Conservation (phyloP, 768 basidiomycete species). For the Gymnopilus dilepis region DNA sequence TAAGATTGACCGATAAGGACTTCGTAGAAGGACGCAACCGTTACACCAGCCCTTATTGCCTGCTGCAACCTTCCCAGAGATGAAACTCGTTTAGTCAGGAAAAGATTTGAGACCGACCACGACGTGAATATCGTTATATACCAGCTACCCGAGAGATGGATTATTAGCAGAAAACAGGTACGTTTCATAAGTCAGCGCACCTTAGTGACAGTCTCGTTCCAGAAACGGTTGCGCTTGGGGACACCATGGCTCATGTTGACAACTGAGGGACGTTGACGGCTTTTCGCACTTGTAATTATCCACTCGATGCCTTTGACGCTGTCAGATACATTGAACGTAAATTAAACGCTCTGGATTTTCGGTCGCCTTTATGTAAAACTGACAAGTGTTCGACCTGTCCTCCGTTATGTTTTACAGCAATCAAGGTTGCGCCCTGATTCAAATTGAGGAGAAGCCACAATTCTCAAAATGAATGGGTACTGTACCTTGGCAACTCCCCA, state of each 20-base stretch:
- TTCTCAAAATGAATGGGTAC: neutral
- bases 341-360: neutral
- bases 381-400: neutral
- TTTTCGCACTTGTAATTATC: neutral
- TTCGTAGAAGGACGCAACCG: too few relatives aligned
- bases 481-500: conserved; percentile 5
- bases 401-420: neutral
- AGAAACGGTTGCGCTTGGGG: neutral
- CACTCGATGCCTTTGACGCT: neutral
- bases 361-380: neutral
- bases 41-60: too few relatives aligned
- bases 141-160: neutral
- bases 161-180: neutral
- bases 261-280: neutral
- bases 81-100: too few relatives aligned
- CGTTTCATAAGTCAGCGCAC: neutral
- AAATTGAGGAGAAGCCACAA: neutral
- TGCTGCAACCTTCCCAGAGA: too few relatives aligned
- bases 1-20: too few relatives aligned
- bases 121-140: neutral
- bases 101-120: too few relatives aligned
- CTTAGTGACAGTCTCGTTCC: neutral
- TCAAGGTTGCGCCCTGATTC: neutral
- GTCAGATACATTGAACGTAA: neutral
- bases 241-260: neutral